Evolutionary conservation across 805 yeast genomes (phyloP).

Genomic region (Yamadazyma paraphyllophila): DNA sequence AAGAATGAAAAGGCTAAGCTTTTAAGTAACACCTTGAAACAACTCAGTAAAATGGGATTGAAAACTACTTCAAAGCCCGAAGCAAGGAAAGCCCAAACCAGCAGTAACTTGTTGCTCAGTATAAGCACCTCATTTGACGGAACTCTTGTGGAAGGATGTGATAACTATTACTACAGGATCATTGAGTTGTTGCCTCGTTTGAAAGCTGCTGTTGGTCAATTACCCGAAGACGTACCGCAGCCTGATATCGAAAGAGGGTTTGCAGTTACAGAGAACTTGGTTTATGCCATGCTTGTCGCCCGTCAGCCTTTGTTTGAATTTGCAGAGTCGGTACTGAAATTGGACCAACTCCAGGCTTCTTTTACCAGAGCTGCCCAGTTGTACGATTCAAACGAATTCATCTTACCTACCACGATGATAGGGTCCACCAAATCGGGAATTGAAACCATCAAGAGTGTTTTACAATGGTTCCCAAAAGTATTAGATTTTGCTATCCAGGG

Average conservation of each 20-base stretch:
- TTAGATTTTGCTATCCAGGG: constrained; percentile 31
- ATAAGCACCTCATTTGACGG: constrained; percentile 46
- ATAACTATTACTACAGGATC: constrained; percentile 60
- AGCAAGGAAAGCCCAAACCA: constrained; percentile 57
- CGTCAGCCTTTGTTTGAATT: constrained; percentile 48
- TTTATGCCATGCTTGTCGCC: constrained; percentile 54
- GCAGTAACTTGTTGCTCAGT: constrained; percentile 62
- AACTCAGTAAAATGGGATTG: constrained; percentile 74
- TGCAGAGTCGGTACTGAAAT: constrained; percentile 17
- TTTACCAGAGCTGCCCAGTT: constrained; percentile 12
- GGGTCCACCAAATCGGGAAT: constrained; percentile 19
- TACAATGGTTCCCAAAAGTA: constrained; percentile 36
- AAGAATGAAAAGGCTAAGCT: constrained; percentile 79
- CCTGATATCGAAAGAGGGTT: constrained; percentile 73
- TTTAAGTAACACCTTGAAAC: constrained; percentile 73
- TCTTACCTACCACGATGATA: constrained; percentile 16
- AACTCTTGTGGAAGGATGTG: constrained; percentile 36
- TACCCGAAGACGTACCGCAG: constrained; percentile 72
- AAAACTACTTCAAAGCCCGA: constrained; percentile 64
- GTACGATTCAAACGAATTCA: constrained; percentile 10
- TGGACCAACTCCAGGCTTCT: constrained; percentile 12
- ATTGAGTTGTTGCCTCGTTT: constrained; percentile 80
- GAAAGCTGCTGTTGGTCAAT: constrained; percentile 58
- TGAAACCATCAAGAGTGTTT: constrained; percentile 13
- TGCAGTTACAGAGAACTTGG: constrained; percentile 70